Evolutionary conservation across 768 basidiomycete genomes (phyloP).

Genomic region (Trametes cingulata): DNA sequence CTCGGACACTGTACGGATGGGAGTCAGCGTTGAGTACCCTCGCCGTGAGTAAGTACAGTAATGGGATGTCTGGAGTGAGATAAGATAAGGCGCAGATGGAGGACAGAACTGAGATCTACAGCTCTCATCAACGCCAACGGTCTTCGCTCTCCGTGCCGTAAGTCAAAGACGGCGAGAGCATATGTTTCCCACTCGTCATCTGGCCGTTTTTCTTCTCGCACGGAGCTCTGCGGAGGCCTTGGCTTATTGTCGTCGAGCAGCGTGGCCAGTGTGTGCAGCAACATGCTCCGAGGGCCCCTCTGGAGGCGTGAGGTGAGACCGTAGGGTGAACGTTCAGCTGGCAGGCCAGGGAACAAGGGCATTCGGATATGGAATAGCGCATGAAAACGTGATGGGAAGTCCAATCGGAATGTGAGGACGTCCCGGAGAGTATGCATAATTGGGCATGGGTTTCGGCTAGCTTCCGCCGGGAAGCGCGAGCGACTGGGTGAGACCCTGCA

Average conservation of each 20-base stretch:
- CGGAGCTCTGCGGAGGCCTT: too few species aligned
- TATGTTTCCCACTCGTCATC: neutral
- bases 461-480: neutral
- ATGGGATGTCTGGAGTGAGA: neutral
- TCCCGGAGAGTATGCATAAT: neutral
- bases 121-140: neutral
- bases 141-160: neutral
- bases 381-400: neutral
- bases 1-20: conserved; percentile 6
- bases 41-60: neutral
- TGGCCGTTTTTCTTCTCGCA: neutral
- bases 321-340: neutral
- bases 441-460: neutral
- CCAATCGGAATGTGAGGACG: neutral
- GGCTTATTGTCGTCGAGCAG: too few species aligned
- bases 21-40: neutral
- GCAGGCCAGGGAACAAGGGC: neutral
- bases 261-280: too few species aligned
- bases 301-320: neutral
- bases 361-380: conserved; percentile 8
- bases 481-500: neutral
- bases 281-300: neutral
- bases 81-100: neutral
- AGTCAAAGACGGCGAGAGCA: neutral
- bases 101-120: neutral